phyloP scores from a whole-genome alignment of 768 basidiomycete species.

The Lactarius pseudohatsudake region DNA sequence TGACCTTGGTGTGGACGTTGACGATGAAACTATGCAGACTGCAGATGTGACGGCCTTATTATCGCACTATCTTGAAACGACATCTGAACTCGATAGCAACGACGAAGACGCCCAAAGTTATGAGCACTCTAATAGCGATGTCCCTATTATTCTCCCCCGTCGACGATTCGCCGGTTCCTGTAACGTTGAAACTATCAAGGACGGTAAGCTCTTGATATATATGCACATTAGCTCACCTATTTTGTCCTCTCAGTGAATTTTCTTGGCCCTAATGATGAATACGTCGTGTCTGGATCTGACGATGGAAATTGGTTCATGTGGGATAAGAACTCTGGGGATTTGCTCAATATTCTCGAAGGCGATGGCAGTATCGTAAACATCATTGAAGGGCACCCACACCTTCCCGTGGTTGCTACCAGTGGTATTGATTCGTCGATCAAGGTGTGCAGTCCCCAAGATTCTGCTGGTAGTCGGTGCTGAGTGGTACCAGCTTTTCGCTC shows the following conservation, averaged over 20 bases:
- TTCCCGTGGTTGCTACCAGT: slow-evolving; percentile 81
- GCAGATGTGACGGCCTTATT: slow-evolving; percentile 24
- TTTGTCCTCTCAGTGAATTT: slow-evolving; percentile 64
- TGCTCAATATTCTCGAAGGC: slow-evolving; percentile 82
- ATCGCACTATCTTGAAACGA: neutral
- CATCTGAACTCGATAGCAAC: neutral
- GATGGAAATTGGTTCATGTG: slow-evolving; percentile 89
- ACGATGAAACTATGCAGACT: slow-evolving; percentile 34
- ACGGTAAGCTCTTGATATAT: slow-evolving; percentile 51
- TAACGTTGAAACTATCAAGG: slow-evolving; percentile 84
- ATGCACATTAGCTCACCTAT: neutral
- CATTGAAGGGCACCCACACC: slow-evolving; percentile 75
- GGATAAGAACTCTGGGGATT: slow-evolving; percentile 61
- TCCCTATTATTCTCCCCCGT: slow-evolving; percentile 63
- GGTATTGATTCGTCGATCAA: slow-evolving; percentile 88
- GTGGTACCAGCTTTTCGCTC: slow-evolving; percentile 59
- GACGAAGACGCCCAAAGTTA: slow-evolving; percentile 1
- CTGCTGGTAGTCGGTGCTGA: neutral
- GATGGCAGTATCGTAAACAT: slow-evolving; percentile 82
- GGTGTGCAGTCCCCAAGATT: slow-evolving; percentile 40
- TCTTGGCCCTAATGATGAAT: slow-evolving; percentile 75
- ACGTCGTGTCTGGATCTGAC: slow-evolving; percentile 80
- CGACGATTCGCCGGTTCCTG: slow-evolving; percentile 64
- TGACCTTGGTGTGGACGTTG: slow-evolving; percentile 35
- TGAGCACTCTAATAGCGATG: slow-evolving; percentile 34